A percentile compares a stretch with the other conserved stretches of the same genome.
Evolutionary conservation across 495 filamentous ascomycete genomes (phyloP).

Genomic region (Xylaria intraflava): DNA sequence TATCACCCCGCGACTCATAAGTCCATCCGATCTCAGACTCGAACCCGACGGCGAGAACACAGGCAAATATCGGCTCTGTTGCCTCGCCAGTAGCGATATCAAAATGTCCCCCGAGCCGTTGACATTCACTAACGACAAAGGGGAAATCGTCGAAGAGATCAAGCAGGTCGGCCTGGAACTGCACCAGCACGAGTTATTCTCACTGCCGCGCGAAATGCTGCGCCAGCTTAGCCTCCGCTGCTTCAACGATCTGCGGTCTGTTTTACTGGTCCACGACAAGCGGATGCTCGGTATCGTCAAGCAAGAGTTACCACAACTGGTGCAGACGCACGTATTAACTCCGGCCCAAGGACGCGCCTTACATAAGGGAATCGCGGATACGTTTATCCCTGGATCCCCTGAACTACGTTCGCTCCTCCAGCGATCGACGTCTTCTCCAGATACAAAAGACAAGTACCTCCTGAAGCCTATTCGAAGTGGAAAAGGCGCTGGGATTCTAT

Average conservation of each 20-base stretch:
- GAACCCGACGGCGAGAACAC: conserved; percentile 8
- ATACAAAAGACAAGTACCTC: conserved; percentile 27
- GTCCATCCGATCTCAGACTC: conserved; percentile 12
- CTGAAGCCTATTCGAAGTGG: conserved; percentile 36
- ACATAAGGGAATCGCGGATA: conserved; percentile 15
- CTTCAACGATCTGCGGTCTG: conserved; percentile 39
- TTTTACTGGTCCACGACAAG: conserved; percentile 42
- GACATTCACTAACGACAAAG: conserved; percentile 9
- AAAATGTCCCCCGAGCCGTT: background rate
- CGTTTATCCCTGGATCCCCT: conserved; percentile 19
- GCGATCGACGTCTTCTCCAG: background rate
- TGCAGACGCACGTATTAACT: conserved; percentile 22
- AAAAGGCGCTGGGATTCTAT: conserved; percentile 37
- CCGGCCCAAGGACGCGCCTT: conserved; percentile 23
- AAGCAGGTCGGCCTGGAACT: conserved; percentile 39
- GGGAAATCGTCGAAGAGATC: conserved; percentile 31
- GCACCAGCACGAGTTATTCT: conserved; percentile 35
- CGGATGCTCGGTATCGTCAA: conserved; percentile 38
- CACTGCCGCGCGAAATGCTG: conserved; percentile 24
- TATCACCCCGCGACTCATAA: conserved; percentile 12
- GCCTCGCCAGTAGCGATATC: conserved; percentile 4
- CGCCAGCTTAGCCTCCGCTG: conserved; percentile 28
- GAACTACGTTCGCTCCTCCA: conserved; percentile 8
- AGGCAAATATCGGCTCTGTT: conserved; percentile 23
- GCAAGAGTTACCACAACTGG: conserved; percentile 30